Evolutionary conservation across 2,329 filamentous ascomycete genomes (phyloP), one percentile per base, ranked within the genome.

Genomic region (Akanthomyces lecanii): DNA sequence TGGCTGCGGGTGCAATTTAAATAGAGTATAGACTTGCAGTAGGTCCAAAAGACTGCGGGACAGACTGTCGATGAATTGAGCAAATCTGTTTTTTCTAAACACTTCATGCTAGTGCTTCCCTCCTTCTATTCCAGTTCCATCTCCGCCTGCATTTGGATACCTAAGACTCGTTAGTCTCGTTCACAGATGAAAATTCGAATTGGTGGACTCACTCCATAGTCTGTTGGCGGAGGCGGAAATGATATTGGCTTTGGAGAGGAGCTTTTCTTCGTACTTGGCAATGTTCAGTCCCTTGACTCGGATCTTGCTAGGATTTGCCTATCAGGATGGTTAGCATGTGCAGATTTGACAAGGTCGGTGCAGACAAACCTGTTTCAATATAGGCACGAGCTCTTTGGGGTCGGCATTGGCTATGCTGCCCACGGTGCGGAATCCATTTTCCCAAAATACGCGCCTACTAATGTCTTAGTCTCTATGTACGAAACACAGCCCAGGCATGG

Each of bases 401-500:
- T 89, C 83, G 0, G 89, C 88, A 67, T 89, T 89, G 5, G 89
- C 88, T 54, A 93, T 78, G 3, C 84, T 80, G 42, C 86, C 85
- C 33, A 92, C 77, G 28, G 83, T 88, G 69, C 85, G 87, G 69
- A 89, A 89, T 1, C 90, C 90, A 71, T 89, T 91, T 63, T 92
- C 90, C 80, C 89, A 90, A 65, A 93, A 89, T 6, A 91, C 79
- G 16, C 84, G 72, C 4, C 75, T 77, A 28, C 30, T 11, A 12
- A 5, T 18, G 52, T 40, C 66, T 55, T 64, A 66, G 62, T 54
- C 21, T 40, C 5, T 53, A 2, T 7, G 18, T 18, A 11, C 16
- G 21, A 25, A 53, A 2, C 7, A 30, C 14, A 51, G n/a, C n/a
- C 21, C 42, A 47, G 21, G 30, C 12, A 12, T 6, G 28, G 12